Percentiles rank a stretch among this genome's conserved stretches.
phyloP scores from a whole-genome alignment of 306 rosid genomes.

The Dicorynia guianensis region DNA sequence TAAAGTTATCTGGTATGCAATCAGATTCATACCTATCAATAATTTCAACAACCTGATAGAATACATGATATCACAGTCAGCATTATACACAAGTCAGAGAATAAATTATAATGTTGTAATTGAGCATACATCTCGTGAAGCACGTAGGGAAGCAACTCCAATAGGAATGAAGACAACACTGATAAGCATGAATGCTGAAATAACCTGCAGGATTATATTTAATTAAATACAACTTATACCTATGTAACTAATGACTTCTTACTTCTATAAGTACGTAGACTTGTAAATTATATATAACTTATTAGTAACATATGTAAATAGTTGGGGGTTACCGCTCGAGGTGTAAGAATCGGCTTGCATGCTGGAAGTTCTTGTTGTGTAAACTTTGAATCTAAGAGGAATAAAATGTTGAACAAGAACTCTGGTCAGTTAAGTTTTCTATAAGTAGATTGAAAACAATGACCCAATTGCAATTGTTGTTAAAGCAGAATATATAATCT shows the following conservation, averaged over 20 bases:
- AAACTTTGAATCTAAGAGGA: constrained; percentile 78
- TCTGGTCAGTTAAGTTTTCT: constrained; percentile 31
- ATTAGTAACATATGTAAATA: constrained; percentile 5
- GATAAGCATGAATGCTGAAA: constrained; percentile 86
- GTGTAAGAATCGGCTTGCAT: constrained; percentile 94
- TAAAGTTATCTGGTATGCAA: constrained; percentile 44
- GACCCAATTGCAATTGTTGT: constrained; percentile 1
- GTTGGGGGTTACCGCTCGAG: constrained; percentile 70
- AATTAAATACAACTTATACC: background rate
- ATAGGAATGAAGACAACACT: constrained; percentile 79
- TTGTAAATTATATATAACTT: background rate
- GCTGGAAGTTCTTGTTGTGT: constrained; percentile 98
- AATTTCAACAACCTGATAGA: constrained; percentile 78
- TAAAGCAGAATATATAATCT: background rate
- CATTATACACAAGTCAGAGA: constrained; percentile 34
- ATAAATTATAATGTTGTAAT: constrained; percentile 22
- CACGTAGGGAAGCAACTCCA: constrained; percentile 80
- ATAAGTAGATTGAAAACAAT: background rate
- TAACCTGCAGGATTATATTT: constrained; percentile 64
- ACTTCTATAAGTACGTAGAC: background rate
- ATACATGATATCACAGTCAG: constrained; percentile 44
- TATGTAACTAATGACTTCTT: background rate
- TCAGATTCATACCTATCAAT: constrained; percentile 69
- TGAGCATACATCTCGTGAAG: constrained; percentile 76
- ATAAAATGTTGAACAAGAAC: constrained; percentile 21